Conservation (phyloP, 768 basidiomycete genomes). For the Mycena amicta region DNA sequence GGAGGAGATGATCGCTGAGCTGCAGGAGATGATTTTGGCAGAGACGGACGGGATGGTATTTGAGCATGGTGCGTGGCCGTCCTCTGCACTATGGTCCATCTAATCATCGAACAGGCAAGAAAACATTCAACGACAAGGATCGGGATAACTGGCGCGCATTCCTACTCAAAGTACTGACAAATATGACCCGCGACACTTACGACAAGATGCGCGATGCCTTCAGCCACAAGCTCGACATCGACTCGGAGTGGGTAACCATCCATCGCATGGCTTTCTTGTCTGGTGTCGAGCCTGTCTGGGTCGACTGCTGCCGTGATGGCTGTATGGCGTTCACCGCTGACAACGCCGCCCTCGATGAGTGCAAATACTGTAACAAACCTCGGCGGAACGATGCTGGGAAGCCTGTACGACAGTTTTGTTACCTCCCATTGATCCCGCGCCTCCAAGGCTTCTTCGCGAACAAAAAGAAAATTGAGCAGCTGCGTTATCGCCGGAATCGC, state of each 20-base stretch:
- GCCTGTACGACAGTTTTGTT: constrained; percentile 25
- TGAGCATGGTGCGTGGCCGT: neutral
- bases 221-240: constrained; percentile 20
- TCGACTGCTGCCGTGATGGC: constrained; percentile 37
- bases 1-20: neutral
- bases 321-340: constrained; percentile 34
- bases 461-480: constrained; percentile 1
- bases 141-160: constrained; percentile 5
- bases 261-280: constrained; percentile 22
- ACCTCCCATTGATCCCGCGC: constrained; percentile 32
- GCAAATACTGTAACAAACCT: constrained; percentile 24
- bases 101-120: neutral
- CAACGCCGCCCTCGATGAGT: constrained; percentile 15
- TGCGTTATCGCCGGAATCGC: constrained; percentile 22
- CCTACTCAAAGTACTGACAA: constrained; percentile 17
- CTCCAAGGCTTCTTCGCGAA: constrained; percentile 27
- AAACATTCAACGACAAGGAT: neutral
- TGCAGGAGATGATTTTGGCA: neutral
- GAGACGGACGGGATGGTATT: neutral
- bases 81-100: neutral
- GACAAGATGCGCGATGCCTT: constrained; percentile 21
- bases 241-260: constrained; percentile 22
- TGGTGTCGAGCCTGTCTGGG: constrained; percentile 25
- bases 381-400: constrained; percentile 5
- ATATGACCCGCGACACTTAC: constrained; percentile 19